phyloP scores from a whole-genome alignment of 495 filamentous ascomycete species.

The Xylaria acuta region DNA sequence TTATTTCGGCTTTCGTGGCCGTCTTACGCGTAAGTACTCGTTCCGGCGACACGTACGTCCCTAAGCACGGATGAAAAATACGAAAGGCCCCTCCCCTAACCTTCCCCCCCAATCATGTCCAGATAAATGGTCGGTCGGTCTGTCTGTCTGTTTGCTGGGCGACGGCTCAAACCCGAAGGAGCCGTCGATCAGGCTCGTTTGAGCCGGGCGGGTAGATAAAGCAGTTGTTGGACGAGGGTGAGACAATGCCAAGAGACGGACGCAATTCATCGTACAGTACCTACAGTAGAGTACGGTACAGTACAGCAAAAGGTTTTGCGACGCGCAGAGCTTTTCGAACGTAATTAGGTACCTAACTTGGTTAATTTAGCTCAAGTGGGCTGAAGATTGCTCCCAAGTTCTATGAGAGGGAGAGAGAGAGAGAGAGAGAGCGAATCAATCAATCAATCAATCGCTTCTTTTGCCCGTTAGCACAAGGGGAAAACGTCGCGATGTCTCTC shows the following conservation, averaged over 20 bases:
- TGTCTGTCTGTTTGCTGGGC: too few relatives aligned
- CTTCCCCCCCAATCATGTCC: not conserved
- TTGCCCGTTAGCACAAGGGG: not conserved
- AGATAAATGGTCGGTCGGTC: not conserved
- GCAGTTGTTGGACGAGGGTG: conserved; percentile 13
- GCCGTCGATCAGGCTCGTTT: conserved; percentile 25
- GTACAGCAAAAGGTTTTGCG: not conserved
- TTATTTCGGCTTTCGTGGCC: not conserved
- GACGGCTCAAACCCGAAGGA: conserved; percentile 24
- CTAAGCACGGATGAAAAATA: not conserved
- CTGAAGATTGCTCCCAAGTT: not conserved
- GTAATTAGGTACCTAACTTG: not conserved
- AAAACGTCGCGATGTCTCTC: not conserved
- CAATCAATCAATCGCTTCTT: not conserved
- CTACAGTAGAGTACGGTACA: too few relatives aligned
- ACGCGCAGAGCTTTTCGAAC: not conserved
- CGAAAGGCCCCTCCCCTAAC: too few relatives aligned
- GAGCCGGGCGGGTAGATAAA: conserved; percentile 21
- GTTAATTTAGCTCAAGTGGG: not conserved
- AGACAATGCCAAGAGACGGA: conserved; percentile 21
- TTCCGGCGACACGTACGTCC: not conserved
- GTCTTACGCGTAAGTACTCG: too few relatives aligned
- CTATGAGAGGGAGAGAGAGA: not conserved
- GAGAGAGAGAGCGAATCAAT: too few relatives aligned
- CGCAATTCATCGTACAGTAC: not conserved